A percentile compares a stretch with the other conserved stretches of the same genome.
These are phyloP conservation scores for Gnomoniopsis smithogilvyi DNA, from an alignment of 2,329 filamentous ascomycete species.

Conservation along the genomic window DNA sequence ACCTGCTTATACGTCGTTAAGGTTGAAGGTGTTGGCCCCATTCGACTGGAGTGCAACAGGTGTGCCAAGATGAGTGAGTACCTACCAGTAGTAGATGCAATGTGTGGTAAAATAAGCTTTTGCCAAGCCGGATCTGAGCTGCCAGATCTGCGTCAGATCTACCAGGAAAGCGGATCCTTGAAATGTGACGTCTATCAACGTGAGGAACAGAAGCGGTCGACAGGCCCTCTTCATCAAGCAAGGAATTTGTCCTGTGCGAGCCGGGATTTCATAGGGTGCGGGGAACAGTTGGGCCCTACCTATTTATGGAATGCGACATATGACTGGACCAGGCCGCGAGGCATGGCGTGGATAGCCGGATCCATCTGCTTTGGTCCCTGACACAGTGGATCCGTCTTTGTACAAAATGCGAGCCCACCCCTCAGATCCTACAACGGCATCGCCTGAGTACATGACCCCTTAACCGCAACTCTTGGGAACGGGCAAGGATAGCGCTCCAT, in stretches of 20 bases:
- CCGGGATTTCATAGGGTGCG: background rate
- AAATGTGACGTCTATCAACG: background rate
- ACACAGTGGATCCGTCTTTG: no score
- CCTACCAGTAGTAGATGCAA: no score
- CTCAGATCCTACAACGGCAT: background rate
- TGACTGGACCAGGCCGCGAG: no score
- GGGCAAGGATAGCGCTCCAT: no score
- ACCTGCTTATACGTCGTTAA: no score
- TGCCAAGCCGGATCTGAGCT: conserved; percentile 2
- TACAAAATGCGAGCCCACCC: background rate
- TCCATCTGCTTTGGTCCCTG: no score
- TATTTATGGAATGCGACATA: no score
- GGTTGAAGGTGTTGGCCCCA: no score
- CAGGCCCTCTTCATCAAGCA: background rate
- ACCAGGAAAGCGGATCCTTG: background rate
- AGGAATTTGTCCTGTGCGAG: no score
- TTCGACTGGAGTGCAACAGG: background rate
- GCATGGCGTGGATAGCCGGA: background rate
- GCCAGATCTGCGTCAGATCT: background rate
- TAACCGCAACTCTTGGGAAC: background rate
- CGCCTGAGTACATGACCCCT: background rate
- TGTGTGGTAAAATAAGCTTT: conserved; percentile 3
- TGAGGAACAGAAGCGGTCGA: no score
- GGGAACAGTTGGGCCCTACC: background rate
- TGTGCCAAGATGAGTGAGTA: no score